Evolutionary conservation across 495 filamentous ascomycete species (phyloP).

Genomic region (Aspergillus conjunctus): DNA sequence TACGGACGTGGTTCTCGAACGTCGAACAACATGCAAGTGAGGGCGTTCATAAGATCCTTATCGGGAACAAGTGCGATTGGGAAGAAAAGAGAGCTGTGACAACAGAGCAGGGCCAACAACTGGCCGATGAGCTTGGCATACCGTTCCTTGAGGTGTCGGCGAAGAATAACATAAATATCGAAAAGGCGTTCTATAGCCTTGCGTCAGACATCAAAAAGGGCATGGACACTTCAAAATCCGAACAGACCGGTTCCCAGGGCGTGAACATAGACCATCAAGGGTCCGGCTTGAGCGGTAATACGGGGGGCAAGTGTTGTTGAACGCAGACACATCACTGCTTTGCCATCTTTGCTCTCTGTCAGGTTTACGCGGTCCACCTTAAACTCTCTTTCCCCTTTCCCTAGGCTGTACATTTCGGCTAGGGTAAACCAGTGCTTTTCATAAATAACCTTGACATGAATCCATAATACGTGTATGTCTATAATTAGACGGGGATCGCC

Average conservation of each 20-base stretch:
- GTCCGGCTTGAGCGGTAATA: slow-evolving; percentile 57
- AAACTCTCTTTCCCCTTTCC: not conserved
- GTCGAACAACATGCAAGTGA: slow-evolving; percentile 99
- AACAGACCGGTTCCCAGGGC: slow-evolving; percentile 63
- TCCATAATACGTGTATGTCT: slow-evolving; percentile 18
- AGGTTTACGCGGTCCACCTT: not conserved
- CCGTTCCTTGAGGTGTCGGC: slow-evolving; percentile 98
- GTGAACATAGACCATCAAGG: slow-evolving; percentile 71
- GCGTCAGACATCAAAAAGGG: slow-evolving; percentile 96
- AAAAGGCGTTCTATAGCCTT: slow-evolving; percentile 96
- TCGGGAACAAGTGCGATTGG: slow-evolving; percentile 99
- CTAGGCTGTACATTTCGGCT: not conserved
- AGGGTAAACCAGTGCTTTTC: not conserved
- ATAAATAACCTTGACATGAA: slow-evolving; percentile 10
- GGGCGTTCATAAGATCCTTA: slow-evolving; percentile 99
- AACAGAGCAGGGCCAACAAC: slow-evolving; percentile 87
- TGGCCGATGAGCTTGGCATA: slow-evolving; percentile 95
- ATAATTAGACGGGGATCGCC: slow-evolving; percentile 13
- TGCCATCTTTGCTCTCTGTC: slow-evolving; percentile 13
- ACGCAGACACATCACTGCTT: slow-evolving; percentile 20
- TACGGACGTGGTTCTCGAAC: slow-evolving; percentile 98
- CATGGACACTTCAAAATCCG: slow-evolving; percentile 72
- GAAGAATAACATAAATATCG: slow-evolving; percentile 99
- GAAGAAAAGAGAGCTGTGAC: slow-evolving; percentile 96
- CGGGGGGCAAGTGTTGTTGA: slow-evolving; percentile 87